Base-by-base conservation (phyloP, 768 basidiomycete species). In the Fistulinella prunicolor region DNA sequence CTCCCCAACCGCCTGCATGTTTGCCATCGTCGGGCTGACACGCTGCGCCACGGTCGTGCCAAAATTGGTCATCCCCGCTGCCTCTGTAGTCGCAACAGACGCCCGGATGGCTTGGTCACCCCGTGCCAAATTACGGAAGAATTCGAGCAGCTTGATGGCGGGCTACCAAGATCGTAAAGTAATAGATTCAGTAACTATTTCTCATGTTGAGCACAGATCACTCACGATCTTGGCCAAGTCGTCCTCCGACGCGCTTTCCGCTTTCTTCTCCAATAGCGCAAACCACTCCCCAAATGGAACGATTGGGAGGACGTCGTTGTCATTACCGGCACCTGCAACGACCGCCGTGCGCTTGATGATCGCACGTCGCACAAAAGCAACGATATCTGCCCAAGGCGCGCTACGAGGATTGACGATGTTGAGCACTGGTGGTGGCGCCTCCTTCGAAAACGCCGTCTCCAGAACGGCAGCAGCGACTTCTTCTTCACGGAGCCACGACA, bases 401-500 rank as follows among this genome's bases (percentile, higher is more conserved):
- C 70, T 65, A 6, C 59, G n/a, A n/a, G n/a, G n/a, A n/a, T n/a
- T n/a, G n/a, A n/a, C n/a, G n/a, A n/a, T n/a, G n/a, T n/a, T n/a
- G 49, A 73, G 49, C 6, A 60, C 51, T 3, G 62, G 49, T 1
- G 60, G 61, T 0, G 51, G 39, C 1, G 58, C 48, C 0, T 37
- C 56, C 20, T 50, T 45, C 1, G 39, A 23, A 36, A 66, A 58
- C 7, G 60, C 61, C 3, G 59, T 40, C 48, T 73, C 64, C 10
- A 70, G 35, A 7, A 75, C 53, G 0, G 65, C 62, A 28, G 60
- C 13, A 0, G 74, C 71, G 0, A 69, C 75, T 3, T 65, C 58
- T 51, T 77, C 66, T 44, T 68, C 63, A 0, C 76, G 73, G 5
- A 78, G 38, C 77, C 75, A 77, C 0, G 73, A 73, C 13, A 73